phyloP scores from a whole-genome alignment of 768 basidiomycete genomes.

The Russula brevipes region DNA sequence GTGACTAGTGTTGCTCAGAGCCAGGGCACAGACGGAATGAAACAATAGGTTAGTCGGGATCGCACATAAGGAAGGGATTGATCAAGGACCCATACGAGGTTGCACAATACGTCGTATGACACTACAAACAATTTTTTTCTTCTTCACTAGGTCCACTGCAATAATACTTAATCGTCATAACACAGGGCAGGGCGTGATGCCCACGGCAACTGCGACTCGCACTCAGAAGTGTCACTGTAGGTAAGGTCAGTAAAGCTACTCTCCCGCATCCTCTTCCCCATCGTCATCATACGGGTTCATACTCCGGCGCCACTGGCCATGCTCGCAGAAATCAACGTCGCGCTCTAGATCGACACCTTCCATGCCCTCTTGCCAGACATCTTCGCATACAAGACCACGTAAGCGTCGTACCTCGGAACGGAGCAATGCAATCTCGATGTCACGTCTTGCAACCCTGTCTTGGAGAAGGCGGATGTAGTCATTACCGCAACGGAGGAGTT shows the following conservation, averaged over 20 bases:
- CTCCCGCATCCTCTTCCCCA: conserved; percentile 18
- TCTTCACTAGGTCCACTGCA: conserved; percentile 3
- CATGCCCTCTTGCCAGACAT: conserved; percentile 33
- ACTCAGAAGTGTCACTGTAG: conserved; percentile 1
- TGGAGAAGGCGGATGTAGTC: conserved; percentile 78
- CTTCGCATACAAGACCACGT: conserved; percentile 36
- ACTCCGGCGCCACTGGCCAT: conserved; percentile 26
- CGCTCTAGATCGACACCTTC: conserved; percentile 47
- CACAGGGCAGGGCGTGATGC: not conserved
- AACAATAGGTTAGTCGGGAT: conserved; percentile 1
- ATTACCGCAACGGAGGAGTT: conserved; percentile 86
- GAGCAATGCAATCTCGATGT: conserved; percentile 67
- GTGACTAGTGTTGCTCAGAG: not conserved
- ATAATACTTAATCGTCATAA: conserved; percentile 11
- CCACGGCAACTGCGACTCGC: not conserved
- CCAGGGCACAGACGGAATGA: not conserved
- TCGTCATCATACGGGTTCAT: conserved; percentile 24
- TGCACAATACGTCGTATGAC: conserved; percentile 12
- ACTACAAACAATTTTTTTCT: conserved; percentile 12
- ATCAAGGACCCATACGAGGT: conserved; percentile 8
- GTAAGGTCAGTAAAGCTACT: conserved; percentile 11
- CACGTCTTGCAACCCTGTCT: conserved; percentile 70
- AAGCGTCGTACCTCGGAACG: conserved; percentile 62
- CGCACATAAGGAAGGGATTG: not conserved
- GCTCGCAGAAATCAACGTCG: conserved; percentile 56